Percentiles rank a stretch among this genome's conserved stretches.
Evolutionary conservation across 495 filamentous ascomycete genomes (phyloP).

Genomic region (Aspergillus campestris): DNA sequence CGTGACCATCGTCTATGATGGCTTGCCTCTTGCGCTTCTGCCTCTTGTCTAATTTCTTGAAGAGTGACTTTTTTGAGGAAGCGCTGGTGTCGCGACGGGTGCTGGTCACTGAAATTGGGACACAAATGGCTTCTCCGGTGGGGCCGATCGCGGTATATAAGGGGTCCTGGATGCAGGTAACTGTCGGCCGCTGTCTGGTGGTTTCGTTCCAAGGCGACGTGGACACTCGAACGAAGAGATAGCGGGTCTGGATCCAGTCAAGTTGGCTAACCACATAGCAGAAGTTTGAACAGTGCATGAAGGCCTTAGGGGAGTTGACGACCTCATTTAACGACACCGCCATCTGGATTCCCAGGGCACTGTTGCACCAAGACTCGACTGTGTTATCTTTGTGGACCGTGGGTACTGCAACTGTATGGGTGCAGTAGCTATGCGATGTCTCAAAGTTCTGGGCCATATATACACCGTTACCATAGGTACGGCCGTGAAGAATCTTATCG

Average conservation of each 20-base stretch:
- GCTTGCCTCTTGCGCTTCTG: slow-evolving; percentile 12
- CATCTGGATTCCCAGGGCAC: slow-evolving; percentile 43
- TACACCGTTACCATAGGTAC: slow-evolving; percentile 70
- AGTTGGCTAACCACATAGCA: slow-evolving; percentile 66
- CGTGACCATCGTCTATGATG: neutral
- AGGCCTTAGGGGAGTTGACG: slow-evolving; percentile 63
- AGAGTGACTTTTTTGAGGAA: no score
- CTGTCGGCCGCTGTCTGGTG: slow-evolving; percentile 15
- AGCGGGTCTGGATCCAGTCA: slow-evolving; percentile 89
- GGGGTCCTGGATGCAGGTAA: slow-evolving; percentile 51
- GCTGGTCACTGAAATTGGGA: slow-evolving; percentile 44
- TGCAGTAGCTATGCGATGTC: slow-evolving; percentile 51
- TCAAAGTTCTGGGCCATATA: slow-evolving; percentile 59
- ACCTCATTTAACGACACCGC: slow-evolving; percentile 84
- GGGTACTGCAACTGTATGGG: neutral
- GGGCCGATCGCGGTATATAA: slow-evolving; percentile 32
- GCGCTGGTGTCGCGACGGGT: slow-evolving; percentile 18
- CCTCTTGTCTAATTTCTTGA: neutral
- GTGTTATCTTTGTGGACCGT: neutral
- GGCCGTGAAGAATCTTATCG: slow-evolving; percentile 50
- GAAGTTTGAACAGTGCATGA: slow-evolving; percentile 37
- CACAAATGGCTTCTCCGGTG: slow-evolving; percentile 20
- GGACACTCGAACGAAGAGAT: slow-evolving; percentile 58
- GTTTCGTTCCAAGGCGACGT: neutral
- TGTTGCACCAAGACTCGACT: slow-evolving; percentile 57